These are phyloP conservation scores for Mollisia scopiformis DNA, from an alignment of 2,329 filamentous ascomycete species.

Conservation along the genomic window DNA sequence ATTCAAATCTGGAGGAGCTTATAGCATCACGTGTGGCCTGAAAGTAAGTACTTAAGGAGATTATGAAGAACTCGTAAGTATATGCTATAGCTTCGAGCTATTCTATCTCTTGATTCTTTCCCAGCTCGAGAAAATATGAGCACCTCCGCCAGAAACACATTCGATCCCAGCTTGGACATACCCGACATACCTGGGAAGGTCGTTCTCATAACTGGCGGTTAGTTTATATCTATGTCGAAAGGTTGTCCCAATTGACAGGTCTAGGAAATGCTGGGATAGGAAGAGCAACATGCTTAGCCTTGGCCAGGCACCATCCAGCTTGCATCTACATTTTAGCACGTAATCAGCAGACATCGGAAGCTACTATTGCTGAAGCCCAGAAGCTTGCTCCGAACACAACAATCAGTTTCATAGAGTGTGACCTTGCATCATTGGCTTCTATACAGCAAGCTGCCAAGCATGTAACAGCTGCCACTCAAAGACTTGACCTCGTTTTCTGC, in stretches of 20 bases:
- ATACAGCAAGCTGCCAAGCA: constrained; percentile 44
- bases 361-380: constrained; percentile 13
- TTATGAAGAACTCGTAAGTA: neutral
- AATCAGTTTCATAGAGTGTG: constrained; percentile 29
- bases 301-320: constrained; percentile 43
- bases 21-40: neutral
- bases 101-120: neutral
- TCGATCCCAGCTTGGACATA: constrained; percentile 39
- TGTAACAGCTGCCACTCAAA: constrained; percentile 35
- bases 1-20: neutral
- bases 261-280: constrained; percentile 44
- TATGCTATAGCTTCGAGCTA: neutral
- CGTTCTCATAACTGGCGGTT: constrained; percentile 50
- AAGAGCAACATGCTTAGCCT: constrained; percentile 41
- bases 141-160: constrained; percentile 15
- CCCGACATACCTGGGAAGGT: constrained; percentile 44
- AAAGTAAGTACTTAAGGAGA: neutral
- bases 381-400: neutral
- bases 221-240: neutral
- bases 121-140: neutral
- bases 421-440: constrained; percentile 47
- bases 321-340: constrained; percentile 42
- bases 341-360: constrained; percentile 39
- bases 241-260: neutral
- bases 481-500: constrained; percentile 46